Percentiles rank a stretch among this genome's conserved stretches.
Conservation (phyloP, 257 asterid species). For the Orobanche coerulescens region DNA sequence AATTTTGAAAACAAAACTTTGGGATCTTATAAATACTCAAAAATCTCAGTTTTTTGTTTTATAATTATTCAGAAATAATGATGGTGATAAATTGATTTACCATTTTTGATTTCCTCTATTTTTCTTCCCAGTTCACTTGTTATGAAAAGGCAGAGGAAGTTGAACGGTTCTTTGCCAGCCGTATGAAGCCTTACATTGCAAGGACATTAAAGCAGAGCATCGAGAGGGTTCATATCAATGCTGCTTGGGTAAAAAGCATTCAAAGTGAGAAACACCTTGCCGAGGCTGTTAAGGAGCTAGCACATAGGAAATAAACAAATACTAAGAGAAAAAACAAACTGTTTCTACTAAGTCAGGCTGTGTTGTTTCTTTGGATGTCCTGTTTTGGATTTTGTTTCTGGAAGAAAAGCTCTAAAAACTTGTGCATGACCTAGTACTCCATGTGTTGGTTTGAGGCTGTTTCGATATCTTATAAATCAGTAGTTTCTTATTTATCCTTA, state of each 20-base stretch:
- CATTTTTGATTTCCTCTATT: not conserved
- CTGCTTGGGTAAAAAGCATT: slow-evolving; percentile 77
- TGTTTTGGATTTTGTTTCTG: not conserved
- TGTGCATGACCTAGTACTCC: not conserved
- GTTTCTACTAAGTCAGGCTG: not conserved
- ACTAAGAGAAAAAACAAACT: slow-evolving; percentile 22
- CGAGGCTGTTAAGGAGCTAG: slow-evolving; percentile 56
- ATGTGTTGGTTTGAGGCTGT: not conserved
- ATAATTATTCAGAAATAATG: too few species aligned
- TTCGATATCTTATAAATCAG: not conserved
- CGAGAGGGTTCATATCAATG: slow-evolving; percentile 65
- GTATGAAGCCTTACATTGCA: slow-evolving; percentile 67
- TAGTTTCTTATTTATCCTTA: not conserved
- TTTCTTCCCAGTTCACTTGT: slow-evolving; percentile 51
- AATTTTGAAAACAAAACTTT: too few species aligned
- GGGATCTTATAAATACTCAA: too few species aligned
- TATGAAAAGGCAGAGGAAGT: slow-evolving; percentile 69
- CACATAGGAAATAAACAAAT: slow-evolving; percentile 46
- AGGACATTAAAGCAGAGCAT: slow-evolving; percentile 91
- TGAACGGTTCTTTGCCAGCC: slow-evolving; percentile 64
- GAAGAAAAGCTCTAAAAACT: not conserved
- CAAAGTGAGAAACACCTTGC: slow-evolving; percentile 55
- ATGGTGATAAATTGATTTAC: not conserved
- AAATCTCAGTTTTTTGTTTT: too few species aligned
- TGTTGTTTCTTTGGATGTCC: not conserved